Base-by-base conservation (phyloP, 2,329 filamentous ascomycete genomes). In the Orbilia ellipsospora region DNA sequence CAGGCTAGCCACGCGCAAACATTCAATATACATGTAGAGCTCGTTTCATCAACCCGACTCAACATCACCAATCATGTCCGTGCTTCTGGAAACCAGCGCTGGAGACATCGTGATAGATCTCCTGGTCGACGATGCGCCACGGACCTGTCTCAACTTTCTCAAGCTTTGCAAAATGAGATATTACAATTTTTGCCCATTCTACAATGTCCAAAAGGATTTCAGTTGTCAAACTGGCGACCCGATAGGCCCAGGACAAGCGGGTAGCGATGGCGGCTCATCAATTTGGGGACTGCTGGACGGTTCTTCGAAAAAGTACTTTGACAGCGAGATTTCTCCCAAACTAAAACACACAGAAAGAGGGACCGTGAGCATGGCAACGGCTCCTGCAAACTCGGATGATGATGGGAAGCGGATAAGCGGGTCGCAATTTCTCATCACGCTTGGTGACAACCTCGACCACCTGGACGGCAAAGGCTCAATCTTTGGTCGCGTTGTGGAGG, bases 111-210 rank as follows among this genome's bases (percentile, higher is more conserved):
- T 97, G 78, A 93, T 98, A 80, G 94, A 99, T 82, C 87, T 99
- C 23, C 85, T 97, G 76, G 89, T 95, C 61, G 92, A 96, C 79
- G 92, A 94, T 81, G 92, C 93, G 48, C 95, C 94, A 0, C 94
- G 90, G 82, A 90, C 93, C 79, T 98, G 94, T 85, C 92, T 97
- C 84, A 99, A 98, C 87, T 98, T 99, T 83, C 86, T 99, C 69
- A 98, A 99, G 87, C 92, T 99, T 80, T 97, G 95, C 88, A 98
- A 98, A 85, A 86, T 93, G 83, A 99, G 97, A 85, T 99, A 98
- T 85, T 99, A 97, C 89, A 98, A 98, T 85, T 98, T 96, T 83
- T 90, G 93, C 4, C 95, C 94, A 26, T 85, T 98, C 65, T 92
- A 97, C 84, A 93, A 90, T 78, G 88, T 99, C 44, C 95, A 97